Evolutionary conservation across 2,329 filamentous ascomycete genomes (phyloP), one percentile per base, ranked within the genome.

Genomic region (Talaromyces sp.): DNA sequence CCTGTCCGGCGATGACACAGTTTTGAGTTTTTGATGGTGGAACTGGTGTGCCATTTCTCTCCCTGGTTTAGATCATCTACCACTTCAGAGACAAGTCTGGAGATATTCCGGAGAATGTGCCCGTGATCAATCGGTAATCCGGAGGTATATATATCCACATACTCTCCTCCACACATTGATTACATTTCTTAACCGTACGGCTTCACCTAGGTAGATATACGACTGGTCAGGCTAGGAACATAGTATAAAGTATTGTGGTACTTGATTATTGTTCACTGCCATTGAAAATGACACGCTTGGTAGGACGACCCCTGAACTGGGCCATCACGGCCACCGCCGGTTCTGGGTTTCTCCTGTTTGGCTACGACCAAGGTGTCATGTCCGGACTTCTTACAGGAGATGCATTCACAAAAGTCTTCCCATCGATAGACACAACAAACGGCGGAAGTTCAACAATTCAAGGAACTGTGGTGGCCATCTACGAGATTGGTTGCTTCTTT

Each of bases 291-390:
- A 60, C 40, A 16, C 33, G 31, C 5, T 42, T 60, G 9, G 40
- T 48, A 14, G 57, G 57, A 39, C 57, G 42, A 33, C 42, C 40
- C 9, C 12, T 60, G 57, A 60, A 60, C 31, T 60, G 57, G 57
- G 57, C 42, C 57, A 61, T 61, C 7, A 61, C 48, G 37, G 58
- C 58, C 21, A 44, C 58, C 16, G 48, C 44, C 8, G 48, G 31
- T 2, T 31, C 48, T 35, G 58, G 58, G 6, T 54, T 54, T 35
- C 35, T 61, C 5, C 48, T 61, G 3, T 61, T 61, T 55, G 58
- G 58, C 11, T 61, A 61, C 9, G 58, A 61, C 18, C 58, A 61
- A 54, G 48, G 48, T 12, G 58, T 61, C 14, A 61, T 61, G 48
- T 48, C 44, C 9, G 58, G 58, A 40, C 48, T 61, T 33, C 46